Evolutionary conservation across 352 stramenopile species (phyloP), one percentile per base, ranked within the genome.

Genomic region (Peronospora belbahrii): DNA sequence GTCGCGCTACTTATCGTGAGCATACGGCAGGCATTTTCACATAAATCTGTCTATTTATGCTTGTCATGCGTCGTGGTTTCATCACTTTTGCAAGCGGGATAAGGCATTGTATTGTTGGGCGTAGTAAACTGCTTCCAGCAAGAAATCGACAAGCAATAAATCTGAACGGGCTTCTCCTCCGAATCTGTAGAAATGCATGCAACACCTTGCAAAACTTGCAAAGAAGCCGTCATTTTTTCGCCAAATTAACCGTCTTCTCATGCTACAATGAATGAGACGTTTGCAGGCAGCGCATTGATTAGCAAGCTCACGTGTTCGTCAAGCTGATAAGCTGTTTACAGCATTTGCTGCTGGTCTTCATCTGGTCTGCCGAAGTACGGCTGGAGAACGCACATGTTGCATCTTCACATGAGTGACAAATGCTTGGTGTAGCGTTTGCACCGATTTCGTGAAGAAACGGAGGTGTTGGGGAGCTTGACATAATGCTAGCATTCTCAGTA

Each of bases 1-100:
- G 59, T 88, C 39, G 56, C 61, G 11, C 63, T 86, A 55, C 80
- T 88, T 55, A 62, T 88, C 35, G 51, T 86, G n/a, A n/a, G n/a
- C n/a, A n/a, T n/a, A n/a, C n/a, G n/a, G n/a, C n/a, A n/a, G n/a
- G n/a, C n/a, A n/a, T n/a, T n/a, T n/a, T n/a, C n/a, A n/a, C n/a
- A n/a, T n/a, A n/a, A n/a, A n/a, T n/a, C n/a, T n/a, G n/a, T n/a
- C n/a, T n/a, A n/a, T n/a, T n/a, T n/a, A n/a, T n/a, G n/a, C n/a
- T n/a, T n/a, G n/a, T n/a, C n/a, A n/a, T n/a, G n/a, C n/a, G n/a
- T n/a, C n/a, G n/a, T n/a, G n/a, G n/a, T n/a, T n/a, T n/a, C 35
- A 53, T 14, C 30, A 49, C 13, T 41, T 45, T 18, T 48, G 58
- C 15, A 67, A 42, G 13, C 47, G 42, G 52, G 43, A 50, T 6